Conservation (phyloP, 805 yeast species). For the Teunomyces kruisii region DNA sequence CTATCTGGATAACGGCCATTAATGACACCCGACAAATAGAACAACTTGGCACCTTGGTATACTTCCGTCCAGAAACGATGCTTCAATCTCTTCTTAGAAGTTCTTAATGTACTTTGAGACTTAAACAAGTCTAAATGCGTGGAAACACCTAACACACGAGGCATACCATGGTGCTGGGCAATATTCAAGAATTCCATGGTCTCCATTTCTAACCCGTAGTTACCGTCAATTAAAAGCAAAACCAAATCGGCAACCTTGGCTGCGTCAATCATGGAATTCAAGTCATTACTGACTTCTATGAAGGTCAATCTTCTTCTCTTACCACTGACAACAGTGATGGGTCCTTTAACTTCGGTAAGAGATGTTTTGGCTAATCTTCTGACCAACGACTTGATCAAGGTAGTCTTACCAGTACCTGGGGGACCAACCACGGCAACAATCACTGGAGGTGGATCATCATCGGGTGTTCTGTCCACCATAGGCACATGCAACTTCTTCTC, state of each 20-base stretch:
- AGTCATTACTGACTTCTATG: conserved; percentile 87
- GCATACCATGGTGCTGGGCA: conserved; percentile 99
- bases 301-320: conserved; percentile 90
- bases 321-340: conserved; percentile 94
- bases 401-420: conserved; percentile 97
- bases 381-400: conserved; percentile 84
- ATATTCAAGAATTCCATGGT: conserved; percentile 97
- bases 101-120: conserved; percentile 82
- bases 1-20: conserved; percentile 98
- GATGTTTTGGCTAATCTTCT: conserved; percentile 86
- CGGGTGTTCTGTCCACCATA: conserved; percentile 96
- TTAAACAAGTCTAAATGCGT: conserved; percentile 95
- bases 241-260: conserved; percentile 95
- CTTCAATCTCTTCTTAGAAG: conserved; percentile 87
- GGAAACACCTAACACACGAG: conserved; percentile 90
- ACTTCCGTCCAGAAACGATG: conserved; percentile 99
- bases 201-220: conserved; percentile 98
- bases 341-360: conserved; percentile 85
- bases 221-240: conserved; percentile 87
- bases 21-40: conserved; percentile 90
- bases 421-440: conserved; percentile 98
- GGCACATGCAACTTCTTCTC: conserved; percentile 93
- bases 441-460: conserved; percentile 96
- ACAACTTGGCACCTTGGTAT: conserved; percentile 94
- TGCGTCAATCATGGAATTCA: conserved; percentile 93